These are phyloP conservation scores for Ambrosia hybrid DNA, from an alignment of 140 eudicot genomes.

Conservation along the genomic window DNA sequence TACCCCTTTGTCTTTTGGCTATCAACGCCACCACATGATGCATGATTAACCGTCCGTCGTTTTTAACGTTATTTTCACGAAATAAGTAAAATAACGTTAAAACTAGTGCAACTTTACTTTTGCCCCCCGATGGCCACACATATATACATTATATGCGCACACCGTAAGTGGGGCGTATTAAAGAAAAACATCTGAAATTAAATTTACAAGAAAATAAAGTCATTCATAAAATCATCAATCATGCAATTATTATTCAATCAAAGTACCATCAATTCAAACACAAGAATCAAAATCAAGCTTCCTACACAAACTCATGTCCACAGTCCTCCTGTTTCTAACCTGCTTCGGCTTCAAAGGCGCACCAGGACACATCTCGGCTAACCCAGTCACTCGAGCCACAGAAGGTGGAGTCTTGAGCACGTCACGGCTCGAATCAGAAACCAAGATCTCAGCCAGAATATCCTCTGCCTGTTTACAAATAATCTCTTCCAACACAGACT, in stretches of 20 bases:
- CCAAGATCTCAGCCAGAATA: slow-evolving; percentile 21
- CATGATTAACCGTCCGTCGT: no score
- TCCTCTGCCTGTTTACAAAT: slow-evolving; percentile 36
- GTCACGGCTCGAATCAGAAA: background rate
- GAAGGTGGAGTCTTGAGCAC: slow-evolving; percentile 46
- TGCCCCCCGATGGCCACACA: no score
- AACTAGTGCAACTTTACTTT: no score
- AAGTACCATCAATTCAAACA: no score
- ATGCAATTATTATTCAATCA: background rate
- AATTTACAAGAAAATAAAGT: background rate
- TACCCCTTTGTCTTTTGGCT: no score
- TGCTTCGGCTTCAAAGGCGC: slow-evolving; percentile 56
- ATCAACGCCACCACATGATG: no score
- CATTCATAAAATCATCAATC: background rate
- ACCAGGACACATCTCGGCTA: slow-evolving; percentile 60
- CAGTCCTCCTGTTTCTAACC: slow-evolving; percentile 10
- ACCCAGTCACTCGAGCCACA: slow-evolving; percentile 32
- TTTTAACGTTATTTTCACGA: no score
- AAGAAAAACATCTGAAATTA: background rate
- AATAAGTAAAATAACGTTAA: no score
- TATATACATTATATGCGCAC: no score
- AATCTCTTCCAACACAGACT: slow-evolving; percentile 43
- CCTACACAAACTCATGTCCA: slow-evolving; percentile 37
- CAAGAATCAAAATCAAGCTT: slow-evolving; percentile 54
- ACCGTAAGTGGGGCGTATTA: no score